These are phyloP conservation scores for Neonectria magnoliae DNA, from an alignment of 2,329 filamentous ascomycete genomes.

Conservation along the genomic window DNA sequence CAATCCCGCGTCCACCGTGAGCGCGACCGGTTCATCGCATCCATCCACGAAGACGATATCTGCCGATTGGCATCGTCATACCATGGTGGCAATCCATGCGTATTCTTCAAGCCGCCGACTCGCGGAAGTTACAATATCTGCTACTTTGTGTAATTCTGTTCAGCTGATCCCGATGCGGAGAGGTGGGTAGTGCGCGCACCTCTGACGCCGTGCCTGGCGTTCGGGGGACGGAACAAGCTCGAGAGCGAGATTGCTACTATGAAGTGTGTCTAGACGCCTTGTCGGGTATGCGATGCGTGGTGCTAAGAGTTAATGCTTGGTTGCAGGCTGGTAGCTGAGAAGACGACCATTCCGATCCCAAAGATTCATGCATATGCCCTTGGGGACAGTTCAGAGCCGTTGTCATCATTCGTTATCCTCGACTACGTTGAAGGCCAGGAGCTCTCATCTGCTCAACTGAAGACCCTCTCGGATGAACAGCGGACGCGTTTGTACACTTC, in stretches of 20 bases:
- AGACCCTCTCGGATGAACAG: neutral
- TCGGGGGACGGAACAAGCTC: conserved; percentile 19
- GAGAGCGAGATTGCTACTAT: conserved; percentile 34
- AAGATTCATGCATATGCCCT: conserved; percentile 20
- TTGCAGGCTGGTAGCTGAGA: conserved; percentile 24
- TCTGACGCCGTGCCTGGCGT: conserved; percentile 15
- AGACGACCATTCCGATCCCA: conserved; percentile 28
- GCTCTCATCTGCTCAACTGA: conserved; percentile 6
- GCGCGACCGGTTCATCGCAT: conserved; percentile 23
- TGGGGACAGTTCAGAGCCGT: conserved; percentile 5
- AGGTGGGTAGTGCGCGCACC: conserved; percentile 31
- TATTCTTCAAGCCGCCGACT: conserved; percentile 24
- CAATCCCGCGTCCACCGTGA: conserved; percentile 11
- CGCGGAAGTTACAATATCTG: conserved; percentile 34
- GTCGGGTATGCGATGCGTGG: neutral
- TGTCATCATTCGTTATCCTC: conserved; percentile 31
- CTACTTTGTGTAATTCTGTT: conserved; percentile 32
- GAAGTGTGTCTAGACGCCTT: conserved; percentile 23
- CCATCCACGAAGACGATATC: conserved; percentile 18
- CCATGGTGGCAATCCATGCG: conserved; percentile 25
- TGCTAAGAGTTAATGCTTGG: neutral
- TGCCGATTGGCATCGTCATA: conserved; percentile 26
- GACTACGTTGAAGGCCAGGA: conserved; percentile 29
- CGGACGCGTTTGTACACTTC: conserved; percentile 6
- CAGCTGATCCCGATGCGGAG: conserved; percentile 2